A percentile compares a stretch with the other conserved stretches of the same genome.
These are phyloP conservation scores for Tremella fuciformis DNA, from an alignment of 768 basidiomycete species.

Conservation along the genomic window DNA sequence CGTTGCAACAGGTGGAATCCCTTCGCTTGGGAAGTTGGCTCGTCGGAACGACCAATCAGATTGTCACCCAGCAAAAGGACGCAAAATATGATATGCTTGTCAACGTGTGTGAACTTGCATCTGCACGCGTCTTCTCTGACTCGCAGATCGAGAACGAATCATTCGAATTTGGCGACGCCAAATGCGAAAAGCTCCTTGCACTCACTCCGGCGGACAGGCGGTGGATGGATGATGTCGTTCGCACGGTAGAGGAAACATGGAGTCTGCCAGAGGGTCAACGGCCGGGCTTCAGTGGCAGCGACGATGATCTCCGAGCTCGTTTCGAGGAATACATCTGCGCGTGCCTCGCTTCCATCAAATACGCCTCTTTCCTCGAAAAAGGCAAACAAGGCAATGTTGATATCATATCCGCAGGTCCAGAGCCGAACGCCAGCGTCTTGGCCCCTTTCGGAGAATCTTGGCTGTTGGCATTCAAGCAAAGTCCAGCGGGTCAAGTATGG, in stretches of 20 bases:
- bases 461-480: slow-evolving; percentile 82
- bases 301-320: slow-evolving; percentile 87
- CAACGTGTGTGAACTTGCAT: slow-evolving; percentile 59
- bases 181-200: slow-evolving; percentile 69
- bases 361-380: slow-evolving; percentile 76
- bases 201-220: slow-evolving; percentile 90
- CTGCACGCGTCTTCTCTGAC: not conserved
- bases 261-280: slow-evolving; percentile 13
- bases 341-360: slow-evolving; percentile 82
- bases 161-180: slow-evolving; percentile 82
- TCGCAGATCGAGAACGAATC: slow-evolving; percentile 75
- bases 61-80: slow-evolving; percentile 88
- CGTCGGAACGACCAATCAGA: slow-evolving; percentile 80
- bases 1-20: slow-evolving; percentile 89
- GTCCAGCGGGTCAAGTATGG: slow-evolving; percentile 87
- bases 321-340: slow-evolving; percentile 94
- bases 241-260: slow-evolving; percentile 51
- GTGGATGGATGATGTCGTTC: slow-evolving; percentile 83
- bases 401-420: slow-evolving; percentile 32
- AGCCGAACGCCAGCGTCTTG: slow-evolving; percentile 32
- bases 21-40: slow-evolving; percentile 79
- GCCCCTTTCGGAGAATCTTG: slow-evolving; percentile 83
- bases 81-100: slow-evolving; percentile 74
- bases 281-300: slow-evolving; percentile 75
- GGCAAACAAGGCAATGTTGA: slow-evolving; percentile 60